phyloP scores from a whole-genome alignment of 2,329 filamentous ascomycete genomes.

The Curvularia verruculosa region DNA sequence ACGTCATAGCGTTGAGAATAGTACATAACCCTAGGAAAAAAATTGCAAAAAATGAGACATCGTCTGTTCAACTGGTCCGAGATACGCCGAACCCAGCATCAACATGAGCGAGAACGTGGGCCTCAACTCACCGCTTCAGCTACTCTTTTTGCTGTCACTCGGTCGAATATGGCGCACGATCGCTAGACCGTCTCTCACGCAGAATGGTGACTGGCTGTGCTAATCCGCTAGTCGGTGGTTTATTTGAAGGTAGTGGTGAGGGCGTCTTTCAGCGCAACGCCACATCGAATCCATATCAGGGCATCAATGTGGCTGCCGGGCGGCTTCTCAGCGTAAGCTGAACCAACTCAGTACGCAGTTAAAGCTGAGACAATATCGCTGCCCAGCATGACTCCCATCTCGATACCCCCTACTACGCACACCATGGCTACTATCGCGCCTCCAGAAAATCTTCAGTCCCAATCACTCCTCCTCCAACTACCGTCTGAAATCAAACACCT shows the following conservation, averaged over 20 bases:
- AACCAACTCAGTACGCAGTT: not conserved
- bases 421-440: constrained; percentile 19
- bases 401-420: not conserved
- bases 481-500: constrained; percentile 46
- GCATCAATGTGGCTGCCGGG: not conserved
- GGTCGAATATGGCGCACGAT: not conserved
- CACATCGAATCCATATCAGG: constrained; percentile 6
- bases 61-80: constrained; percentile 7
- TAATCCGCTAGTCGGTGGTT: not conserved
- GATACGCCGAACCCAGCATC: constrained; percentile 5
- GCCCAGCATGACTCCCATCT: not conserved
- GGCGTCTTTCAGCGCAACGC: constrained; percentile 4
- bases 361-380: constrained; percentile 5
- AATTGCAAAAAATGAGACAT: not conserved
- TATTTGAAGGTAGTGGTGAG: not conserved
- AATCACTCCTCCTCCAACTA: constrained; percentile 41
- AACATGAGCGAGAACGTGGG: constrained; percentile 7
- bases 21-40: not conserved
- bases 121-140: constrained; percentile 16
- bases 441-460: constrained; percentile 34
- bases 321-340: constrained; percentile 5
- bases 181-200: not conserved
- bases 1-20: constrained; percentile 6
- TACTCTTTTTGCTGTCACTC: constrained; percentile 1
- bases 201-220: not conserved